Percentiles rank a stretch among this genome's conserved stretches.
Conservation (phyloP, 2,329 filamentous ascomycete species). For the Triangularia setosa region DNA sequence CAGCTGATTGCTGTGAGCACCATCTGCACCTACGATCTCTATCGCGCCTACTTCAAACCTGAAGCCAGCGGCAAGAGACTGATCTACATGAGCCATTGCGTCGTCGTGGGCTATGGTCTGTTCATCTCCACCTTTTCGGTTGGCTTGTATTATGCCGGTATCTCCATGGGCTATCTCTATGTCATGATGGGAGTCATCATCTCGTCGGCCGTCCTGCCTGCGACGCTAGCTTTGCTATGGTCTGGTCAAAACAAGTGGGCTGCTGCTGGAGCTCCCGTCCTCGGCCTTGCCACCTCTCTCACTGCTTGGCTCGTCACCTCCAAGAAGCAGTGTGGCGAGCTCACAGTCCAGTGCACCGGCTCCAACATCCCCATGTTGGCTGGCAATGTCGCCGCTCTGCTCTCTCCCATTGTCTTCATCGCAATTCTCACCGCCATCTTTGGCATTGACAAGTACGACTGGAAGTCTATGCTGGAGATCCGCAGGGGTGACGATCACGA, state of each 20-base stretch:
- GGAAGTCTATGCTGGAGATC: slow-evolving; percentile 76
- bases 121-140: slow-evolving; percentile 76
- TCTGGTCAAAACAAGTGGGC: slow-evolving; percentile 73
- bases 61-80: slow-evolving; percentile 68
- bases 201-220: slow-evolving; percentile 77
- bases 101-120: slow-evolving; percentile 67
- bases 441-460: slow-evolving; percentile 76
- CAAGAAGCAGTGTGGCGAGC: slow-evolving; percentile 61
- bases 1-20: slow-evolving; percentile 85
- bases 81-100: slow-evolving; percentile 73
- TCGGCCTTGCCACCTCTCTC: slow-evolving; percentile 65
- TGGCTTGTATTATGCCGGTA: slow-evolving; percentile 67
- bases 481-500: slow-evolving; percentile 75
- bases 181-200: slow-evolving; percentile 91
- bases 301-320: slow-evolving; percentile 77
- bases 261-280: slow-evolving; percentile 63
- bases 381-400: slow-evolving; percentile 77
- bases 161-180: slow-evolving; percentile 79
- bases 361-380: slow-evolving; percentile 86
- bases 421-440: slow-evolving; percentile 70
- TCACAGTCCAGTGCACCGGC: slow-evolving; percentile 72
- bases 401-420: slow-evolving; percentile 71
- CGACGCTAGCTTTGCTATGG: slow-evolving; percentile 77
- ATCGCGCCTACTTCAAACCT: slow-evolving; percentile 82
- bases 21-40: slow-evolving; percentile 85